Evolutionary conservation across 1,139 yeast genomes (phyloP).

Genomic region (Suhomyces wounanorum): DNA sequence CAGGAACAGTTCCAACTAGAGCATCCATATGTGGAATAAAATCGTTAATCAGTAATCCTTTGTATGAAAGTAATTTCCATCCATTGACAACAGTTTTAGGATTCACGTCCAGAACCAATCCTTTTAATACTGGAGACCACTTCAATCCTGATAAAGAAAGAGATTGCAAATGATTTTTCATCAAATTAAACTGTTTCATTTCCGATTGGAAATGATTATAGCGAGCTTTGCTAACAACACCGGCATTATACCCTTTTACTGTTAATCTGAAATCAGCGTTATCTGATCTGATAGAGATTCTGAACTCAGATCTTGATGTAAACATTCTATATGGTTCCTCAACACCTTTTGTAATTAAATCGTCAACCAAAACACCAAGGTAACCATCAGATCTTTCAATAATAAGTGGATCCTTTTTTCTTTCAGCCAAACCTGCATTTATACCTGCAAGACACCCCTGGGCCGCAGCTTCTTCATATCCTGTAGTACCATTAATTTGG

Average conservation of each 20-base stretch:
- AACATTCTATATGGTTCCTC: slow-evolving; percentile 98
- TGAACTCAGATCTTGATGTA: slow-evolving; percentile 91
- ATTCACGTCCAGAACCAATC: slow-evolving; percentile 48
- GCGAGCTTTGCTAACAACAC: slow-evolving; percentile 67
- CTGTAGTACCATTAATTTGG: slow-evolving; percentile 98
- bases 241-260: slow-evolving; percentile 61
- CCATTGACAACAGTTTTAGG: slow-evolving; percentile 38
- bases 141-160: slow-evolving; percentile 53
- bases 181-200: slow-evolving; percentile 43
- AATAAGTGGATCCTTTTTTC: slow-evolving; percentile 48
- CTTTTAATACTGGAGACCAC: slow-evolving; percentile 60
- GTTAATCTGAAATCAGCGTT: slow-evolving; percentile 91
- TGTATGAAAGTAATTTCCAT: slow-evolving; percentile 48
- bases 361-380: slow-evolving; percentile 91
- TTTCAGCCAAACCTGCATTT: slow-evolving; percentile 70
- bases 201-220: slow-evolving; percentile 54
- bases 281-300: slow-evolving; percentile 87
- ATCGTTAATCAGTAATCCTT: slow-evolving; percentile 33
- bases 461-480: slow-evolving; percentile 98
- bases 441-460: slow-evolving; percentile 96
- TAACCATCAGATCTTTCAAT: slow-evolving; percentile 82
- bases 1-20: slow-evolving; percentile 22
- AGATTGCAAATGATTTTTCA: slow-evolving; percentile 47
- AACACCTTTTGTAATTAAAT: slow-evolving; percentile 91
- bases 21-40: slow-evolving; percentile 34